phyloP scores from a whole-genome alignment of 371 early-diverging fungal species.

The Phascolomyces articulosus region DNA sequence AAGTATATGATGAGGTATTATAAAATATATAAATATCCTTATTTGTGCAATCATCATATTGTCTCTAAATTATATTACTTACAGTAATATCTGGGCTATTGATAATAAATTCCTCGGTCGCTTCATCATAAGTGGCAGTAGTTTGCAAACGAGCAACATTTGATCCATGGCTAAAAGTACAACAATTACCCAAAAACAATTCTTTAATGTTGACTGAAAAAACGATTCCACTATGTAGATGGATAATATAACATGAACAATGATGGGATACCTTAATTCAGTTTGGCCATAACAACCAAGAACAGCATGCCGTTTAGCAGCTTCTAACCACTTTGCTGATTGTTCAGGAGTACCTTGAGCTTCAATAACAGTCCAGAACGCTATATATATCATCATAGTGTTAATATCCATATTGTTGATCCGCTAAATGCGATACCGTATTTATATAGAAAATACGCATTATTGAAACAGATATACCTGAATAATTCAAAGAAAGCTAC shows the following conservation, averaged over 20 bases:
- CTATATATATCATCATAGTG: slow-evolving; percentile 27
- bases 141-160: slow-evolving; percentile 87
- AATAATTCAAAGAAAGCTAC: slow-evolving; percentile 53
- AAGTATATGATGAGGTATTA: no score
- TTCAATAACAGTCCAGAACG: slow-evolving; percentile 76
- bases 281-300: slow-evolving; percentile 89
- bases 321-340: slow-evolving; percentile 64
- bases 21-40: no score
- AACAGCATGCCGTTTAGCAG: slow-evolving; percentile 73
- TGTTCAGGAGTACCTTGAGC: slow-evolving; percentile 77
- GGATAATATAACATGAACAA: slow-evolving; percentile 79
- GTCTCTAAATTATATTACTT: no score
- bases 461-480: slow-evolving; percentile 33
- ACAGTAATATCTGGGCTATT: slow-evolving; percentile 76
- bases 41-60: no score
- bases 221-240: no score
- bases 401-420: background rate
- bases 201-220: slow-evolving; percentile 75
- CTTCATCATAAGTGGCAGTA: slow-evolving; percentile 76
- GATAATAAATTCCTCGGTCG: slow-evolving; percentile 82
- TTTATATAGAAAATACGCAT: no score
- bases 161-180: slow-evolving; percentile 61
- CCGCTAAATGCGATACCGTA: no score
- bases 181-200: background rate
- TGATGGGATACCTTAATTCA: slow-evolving; percentile 63